Conservation (phyloP, 495 filamentous ascomycete species). For the Cudoniella acicularis region DNA sequence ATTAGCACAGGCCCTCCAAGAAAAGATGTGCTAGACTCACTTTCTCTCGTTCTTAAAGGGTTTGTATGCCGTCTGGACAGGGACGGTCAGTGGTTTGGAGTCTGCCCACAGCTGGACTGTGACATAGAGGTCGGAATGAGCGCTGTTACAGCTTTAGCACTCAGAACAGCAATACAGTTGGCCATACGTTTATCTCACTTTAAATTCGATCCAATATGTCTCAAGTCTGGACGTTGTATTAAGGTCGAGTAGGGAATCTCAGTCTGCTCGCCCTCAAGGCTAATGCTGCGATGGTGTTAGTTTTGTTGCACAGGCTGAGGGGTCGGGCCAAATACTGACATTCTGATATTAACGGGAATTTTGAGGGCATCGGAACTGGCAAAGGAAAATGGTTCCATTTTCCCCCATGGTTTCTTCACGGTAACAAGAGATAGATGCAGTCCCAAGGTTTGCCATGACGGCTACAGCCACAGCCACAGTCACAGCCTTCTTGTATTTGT, state of each 20-base stretch:
- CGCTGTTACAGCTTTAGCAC: conserved; percentile 31
- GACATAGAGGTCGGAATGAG: conserved; percentile 83
- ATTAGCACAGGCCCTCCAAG: conserved; percentile 1
- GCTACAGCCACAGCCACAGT: too few species aligned
- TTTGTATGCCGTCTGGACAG: conserved; percentile 88
- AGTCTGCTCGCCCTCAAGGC: conserved; percentile 81
- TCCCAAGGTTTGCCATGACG: neutral
- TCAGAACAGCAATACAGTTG: neutral
- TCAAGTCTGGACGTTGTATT: conserved; percentile 69
- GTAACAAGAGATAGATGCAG: neutral
- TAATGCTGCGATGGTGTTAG: conserved; percentile 52
- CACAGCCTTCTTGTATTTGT: too few species aligned
- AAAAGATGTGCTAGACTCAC: conserved; percentile 6
- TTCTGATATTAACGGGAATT: conserved; percentile 76
- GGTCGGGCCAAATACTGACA: conserved; percentile 51
- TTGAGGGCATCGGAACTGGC: conserved; percentile 77
- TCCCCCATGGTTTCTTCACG: conserved; percentile 14
- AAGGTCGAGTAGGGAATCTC: conserved; percentile 75
- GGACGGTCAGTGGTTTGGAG: conserved; percentile 89
- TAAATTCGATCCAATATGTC: conserved; percentile 78
- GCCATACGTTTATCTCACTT: conserved; percentile 34
- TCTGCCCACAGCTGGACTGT: conserved; percentile 94
- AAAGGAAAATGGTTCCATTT: conserved; percentile 94
- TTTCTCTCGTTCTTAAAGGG: conserved; percentile 71
- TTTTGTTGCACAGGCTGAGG: conserved; percentile 1